A percentile compares a stretch with the other conserved stretches of the same genome.
These are phyloP conservation scores for Brassica carinata DNA, from an alignment of 345 rosid species.

Conservation along the genomic window DNA sequence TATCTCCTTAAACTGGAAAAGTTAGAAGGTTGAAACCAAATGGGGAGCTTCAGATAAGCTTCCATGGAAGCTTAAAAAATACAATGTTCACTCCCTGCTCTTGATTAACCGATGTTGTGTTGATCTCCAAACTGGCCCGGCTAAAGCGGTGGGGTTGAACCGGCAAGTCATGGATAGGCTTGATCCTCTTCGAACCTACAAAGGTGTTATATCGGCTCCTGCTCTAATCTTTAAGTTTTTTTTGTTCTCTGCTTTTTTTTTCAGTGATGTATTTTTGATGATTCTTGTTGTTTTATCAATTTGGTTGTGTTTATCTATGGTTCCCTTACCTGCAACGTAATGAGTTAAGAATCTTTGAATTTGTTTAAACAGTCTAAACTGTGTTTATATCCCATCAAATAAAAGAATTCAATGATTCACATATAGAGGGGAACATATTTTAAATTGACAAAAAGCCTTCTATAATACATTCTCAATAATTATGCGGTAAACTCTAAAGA, in stretches of 20 bases:
- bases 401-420: not conserved
- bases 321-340: not conserved
- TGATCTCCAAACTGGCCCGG: constrained; percentile 2
- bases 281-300: not conserved
- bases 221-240: constrained; percentile 6
- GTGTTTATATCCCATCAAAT: not conserved
- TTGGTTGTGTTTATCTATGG: not conserved
- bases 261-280: not conserved
- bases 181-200: constrained; percentile 42
- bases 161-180: constrained; percentile 41
- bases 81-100: constrained; percentile 23
- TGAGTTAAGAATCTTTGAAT: constrained; percentile 13
- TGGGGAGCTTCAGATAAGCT: constrained; percentile 23
- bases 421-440: not conserved
- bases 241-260: not conserved
- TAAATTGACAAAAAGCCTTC: not conserved
- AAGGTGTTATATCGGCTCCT: constrained; percentile 34
- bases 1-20: constrained; percentile 21
- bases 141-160: constrained; percentile 28
- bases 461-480: not conserved
- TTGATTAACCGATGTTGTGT: constrained; percentile 16
- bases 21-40: constrained; percentile 1
- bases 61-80: constrained; percentile 27
- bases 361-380: constrained; percentile 8
- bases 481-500: not conserved